Percentiles rank a stretch among this genome's conserved stretches.
These are phyloP conservation scores for Serpula lacrymans DNA, from an alignment of 768 basidiomycete genomes.

Conservation along the genomic window DNA sequence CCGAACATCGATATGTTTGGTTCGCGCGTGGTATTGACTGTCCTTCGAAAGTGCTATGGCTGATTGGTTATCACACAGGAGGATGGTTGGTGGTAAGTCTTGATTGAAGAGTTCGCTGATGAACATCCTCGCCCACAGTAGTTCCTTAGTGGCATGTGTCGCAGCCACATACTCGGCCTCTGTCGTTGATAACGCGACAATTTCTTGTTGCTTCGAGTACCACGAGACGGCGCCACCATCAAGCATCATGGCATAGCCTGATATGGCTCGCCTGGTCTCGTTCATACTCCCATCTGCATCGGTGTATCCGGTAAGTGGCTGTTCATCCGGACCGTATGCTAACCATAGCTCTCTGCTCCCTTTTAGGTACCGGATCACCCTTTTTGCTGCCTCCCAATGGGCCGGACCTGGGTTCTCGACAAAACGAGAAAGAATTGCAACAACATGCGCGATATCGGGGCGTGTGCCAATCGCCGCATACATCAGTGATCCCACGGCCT, in stretches of 20 bases:
- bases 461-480: constrained; percentile 25
- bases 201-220: constrained; percentile 29
- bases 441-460: constrained; percentile 29
- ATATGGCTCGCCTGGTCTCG: constrained; percentile 11
- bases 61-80: constrained; percentile 15
- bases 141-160: too few relatives aligned
- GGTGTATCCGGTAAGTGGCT: constrained; percentile 7
- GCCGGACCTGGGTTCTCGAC: not conserved
- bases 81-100: constrained; percentile 3
- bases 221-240: constrained; percentile 28
- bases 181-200: constrained; percentile 29
- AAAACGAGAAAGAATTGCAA: constrained; percentile 21
- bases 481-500: constrained; percentile 23
- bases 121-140: too few relatives aligned
- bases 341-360: constrained; percentile 5
- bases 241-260: constrained; percentile 22
- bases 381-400: constrained; percentile 12
- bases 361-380: constrained; percentile 9
- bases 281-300: constrained; percentile 18
- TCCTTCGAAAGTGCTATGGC: constrained; percentile 10
- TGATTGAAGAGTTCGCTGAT: constrained; percentile 10
- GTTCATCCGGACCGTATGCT: too few relatives aligned
- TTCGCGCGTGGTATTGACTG: constrained; percentile 13
- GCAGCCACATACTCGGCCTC: constrained; percentile 39
- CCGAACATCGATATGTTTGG: constrained; percentile 26